phyloP scores from a whole-genome alignment of 2,329 filamentous ascomycete species.

The Blastomyces percursus region DNA sequence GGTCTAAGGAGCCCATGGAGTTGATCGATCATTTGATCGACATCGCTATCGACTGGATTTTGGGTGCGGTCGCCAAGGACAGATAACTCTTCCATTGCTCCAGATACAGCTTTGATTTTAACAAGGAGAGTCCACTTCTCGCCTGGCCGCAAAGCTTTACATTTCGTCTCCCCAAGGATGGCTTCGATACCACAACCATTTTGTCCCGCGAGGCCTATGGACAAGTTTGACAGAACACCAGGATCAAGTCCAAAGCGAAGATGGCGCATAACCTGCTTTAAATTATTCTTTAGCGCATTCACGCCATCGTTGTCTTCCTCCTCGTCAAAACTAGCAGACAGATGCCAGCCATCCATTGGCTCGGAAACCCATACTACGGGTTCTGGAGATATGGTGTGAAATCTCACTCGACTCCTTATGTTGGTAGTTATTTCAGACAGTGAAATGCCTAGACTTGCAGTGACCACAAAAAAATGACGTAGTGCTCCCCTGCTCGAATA shows the following conservation, averaged over 20 bases:
- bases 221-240: conserved; percentile 19
- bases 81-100: background rate
- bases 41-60: conserved; percentile 9
- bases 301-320: conserved; percentile 11
- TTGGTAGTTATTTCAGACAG: conserved; percentile 14
- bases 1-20: conserved; percentile 22
- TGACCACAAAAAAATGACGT: conserved; percentile 27
- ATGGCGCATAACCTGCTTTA: conserved; percentile 19
- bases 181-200: conserved; percentile 19
- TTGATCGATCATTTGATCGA: conserved; percentile 21
- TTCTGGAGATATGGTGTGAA: conserved; percentile 27
- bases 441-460: conserved; percentile 15
- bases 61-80: background rate
- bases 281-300: conserved; percentile 16
- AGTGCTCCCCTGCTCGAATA: conserved; percentile 18
- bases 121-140: conserved; percentile 24
- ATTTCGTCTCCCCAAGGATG: conserved; percentile 14
- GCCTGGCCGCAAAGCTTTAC: conserved; percentile 21
- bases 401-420: conserved; percentile 20
- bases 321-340: conserved; percentile 16
- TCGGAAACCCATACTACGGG: conserved; percentile 12
- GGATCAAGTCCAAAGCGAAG: conserved; percentile 22
- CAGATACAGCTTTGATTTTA: conserved; percentile 16
- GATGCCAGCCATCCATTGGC: conserved; percentile 21
- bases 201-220: conserved; percentile 17